Evolutionary conservation across 1,139 yeast species (phyloP).

Genomic region (Kodamaea fungicola): DNA sequence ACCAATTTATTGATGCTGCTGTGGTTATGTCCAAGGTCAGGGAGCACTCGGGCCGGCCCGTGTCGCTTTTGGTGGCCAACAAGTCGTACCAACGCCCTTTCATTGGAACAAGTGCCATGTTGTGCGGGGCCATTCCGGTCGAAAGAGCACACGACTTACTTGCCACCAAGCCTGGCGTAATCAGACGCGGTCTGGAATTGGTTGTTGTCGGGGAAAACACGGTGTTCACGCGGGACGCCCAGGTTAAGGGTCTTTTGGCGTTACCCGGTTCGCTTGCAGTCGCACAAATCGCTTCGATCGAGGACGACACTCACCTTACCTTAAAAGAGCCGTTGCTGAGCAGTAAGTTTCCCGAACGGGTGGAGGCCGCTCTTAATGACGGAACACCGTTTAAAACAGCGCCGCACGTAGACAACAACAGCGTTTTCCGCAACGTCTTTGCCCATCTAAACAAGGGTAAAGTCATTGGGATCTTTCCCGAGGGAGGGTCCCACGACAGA

Average conservation of each 20-base stretch:
- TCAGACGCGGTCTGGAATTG: slow-evolving; percentile 30
- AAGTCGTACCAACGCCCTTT: slow-evolving; percentile 12
- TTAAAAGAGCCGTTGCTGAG: slow-evolving; percentile 48
- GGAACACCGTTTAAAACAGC: slow-evolving; percentile 59
- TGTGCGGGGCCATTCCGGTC: slow-evolving; percentile 67
- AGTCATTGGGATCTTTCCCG: slow-evolving; percentile 70
- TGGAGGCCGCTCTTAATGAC: slow-evolving; percentile 33
- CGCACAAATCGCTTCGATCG: slow-evolving; percentile 49
- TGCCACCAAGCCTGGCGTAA: slow-evolving; percentile 43
- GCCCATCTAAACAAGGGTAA: slow-evolving; percentile 55
- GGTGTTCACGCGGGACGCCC: slow-evolving; percentile 42
- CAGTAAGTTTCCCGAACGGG: slow-evolving; percentile 18
- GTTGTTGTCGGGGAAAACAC: slow-evolving; percentile 49
- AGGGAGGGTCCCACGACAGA: slow-evolving; percentile 90
- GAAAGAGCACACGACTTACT: slow-evolving; percentile 70
- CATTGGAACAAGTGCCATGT: slow-evolving; percentile 54
- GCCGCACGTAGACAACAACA: slow-evolving; percentile 59
- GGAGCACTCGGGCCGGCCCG: slow-evolving; percentile 33
- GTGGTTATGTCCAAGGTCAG: slow-evolving; percentile 40
- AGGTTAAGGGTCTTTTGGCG: slow-evolving; percentile 57
- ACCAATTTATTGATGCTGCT: slow-evolving; percentile 43
- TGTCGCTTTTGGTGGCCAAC: slow-evolving; percentile 22
- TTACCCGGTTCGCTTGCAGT: slow-evolving; percentile 58
- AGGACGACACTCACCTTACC: slow-evolving; percentile 50
- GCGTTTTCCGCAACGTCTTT: slow-evolving; percentile 61